Evolutionary conservation across 306 rosid genomes (phyloP), one percentile per base, ranked within the genome.

Genomic region (Quillaja saponaria): DNA sequence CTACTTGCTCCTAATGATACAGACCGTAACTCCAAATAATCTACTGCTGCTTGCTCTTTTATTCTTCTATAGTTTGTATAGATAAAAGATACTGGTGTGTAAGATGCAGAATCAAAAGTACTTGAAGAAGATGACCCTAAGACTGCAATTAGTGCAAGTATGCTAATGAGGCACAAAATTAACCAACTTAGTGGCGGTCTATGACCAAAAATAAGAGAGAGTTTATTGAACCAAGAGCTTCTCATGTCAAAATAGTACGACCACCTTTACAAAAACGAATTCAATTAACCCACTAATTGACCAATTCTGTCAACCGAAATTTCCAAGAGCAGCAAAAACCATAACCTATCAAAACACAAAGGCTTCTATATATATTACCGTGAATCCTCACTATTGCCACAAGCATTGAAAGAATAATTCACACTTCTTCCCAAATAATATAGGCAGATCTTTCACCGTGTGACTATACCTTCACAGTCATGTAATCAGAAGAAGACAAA

Each of bases 11-110:
- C 81, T 2, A 37, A n/a, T 13, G 92, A 84, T 55, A 92, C 84
- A 59, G 88, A 74, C 79, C 77, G 83, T 59, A 94, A 56, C 71
- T 89, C 97, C 71, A 87, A 79, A 72, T 83, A 87, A 78, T 94
- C 97, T 67, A 78, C 84, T 0, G 95, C 88, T 0, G 87, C 87
- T 53, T 80, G 95, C 81, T 94, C 99, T 62, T 94, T 90, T 31
- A 90, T 86, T 90, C 99, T 84, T 63, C 97, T 78, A 50, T 94
- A 90, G 70, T 76, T 94, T 41, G 84, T 63, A 74, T 85, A 90
- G 13, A 87, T 69, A 13, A 84, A 81, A 17, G 94, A 78, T 62
- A 65, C 85, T 0, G 78, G 60, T 13, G 68, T 53, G 15, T 67
- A 61, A 41, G 85, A 45, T 13, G 71, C 68, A 6, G 86, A 68